Conservation (phyloP, 2,329 filamentous ascomycete genomes). For the Bipolaris cookei region DNA sequence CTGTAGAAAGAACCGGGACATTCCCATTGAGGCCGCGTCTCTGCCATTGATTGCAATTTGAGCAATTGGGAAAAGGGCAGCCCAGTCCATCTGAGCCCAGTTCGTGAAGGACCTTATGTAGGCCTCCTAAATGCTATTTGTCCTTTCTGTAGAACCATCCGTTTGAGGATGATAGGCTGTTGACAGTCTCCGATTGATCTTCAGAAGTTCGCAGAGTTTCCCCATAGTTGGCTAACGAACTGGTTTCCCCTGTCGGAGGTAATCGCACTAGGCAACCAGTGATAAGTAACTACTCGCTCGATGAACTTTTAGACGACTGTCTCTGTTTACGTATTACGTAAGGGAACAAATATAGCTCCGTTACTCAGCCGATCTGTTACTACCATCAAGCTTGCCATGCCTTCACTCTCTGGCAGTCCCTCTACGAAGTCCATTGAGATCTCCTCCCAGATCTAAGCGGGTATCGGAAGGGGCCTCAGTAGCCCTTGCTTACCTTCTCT, state of each 20-base stretch:
- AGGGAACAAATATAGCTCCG: too few relatives aligned
- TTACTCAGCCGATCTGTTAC: background rate
- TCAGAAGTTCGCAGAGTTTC: background rate
- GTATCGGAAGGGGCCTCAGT: slow-evolving; percentile 7
- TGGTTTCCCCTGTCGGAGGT: background rate
- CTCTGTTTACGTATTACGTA: too few relatives aligned
- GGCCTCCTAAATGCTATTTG: background rate
- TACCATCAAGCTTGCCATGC: background rate
- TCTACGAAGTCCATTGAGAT: slow-evolving; percentile 8
- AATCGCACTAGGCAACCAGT: background rate
- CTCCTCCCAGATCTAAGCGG: background rate
- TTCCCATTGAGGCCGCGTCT: background rate
- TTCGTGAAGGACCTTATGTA: background rate
- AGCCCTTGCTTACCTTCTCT: background rate
- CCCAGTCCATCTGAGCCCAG: background rate
- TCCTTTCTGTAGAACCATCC: slow-evolving; percentile 1
- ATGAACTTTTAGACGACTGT: slow-evolving; percentile 3
- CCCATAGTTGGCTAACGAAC: background rate
- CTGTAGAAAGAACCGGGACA: background rate
- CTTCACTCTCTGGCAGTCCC: background rate
- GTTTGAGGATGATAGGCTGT: slow-evolving; percentile 8
- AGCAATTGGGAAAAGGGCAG: background rate
- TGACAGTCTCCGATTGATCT: background rate
- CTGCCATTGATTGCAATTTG: background rate
- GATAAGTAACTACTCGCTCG: background rate